Percentiles rank a stretch among this genome's conserved stretches.
Evolutionary conservation across 257 asterid species (phyloP).

Genomic region (Capsicum chinense): DNA sequence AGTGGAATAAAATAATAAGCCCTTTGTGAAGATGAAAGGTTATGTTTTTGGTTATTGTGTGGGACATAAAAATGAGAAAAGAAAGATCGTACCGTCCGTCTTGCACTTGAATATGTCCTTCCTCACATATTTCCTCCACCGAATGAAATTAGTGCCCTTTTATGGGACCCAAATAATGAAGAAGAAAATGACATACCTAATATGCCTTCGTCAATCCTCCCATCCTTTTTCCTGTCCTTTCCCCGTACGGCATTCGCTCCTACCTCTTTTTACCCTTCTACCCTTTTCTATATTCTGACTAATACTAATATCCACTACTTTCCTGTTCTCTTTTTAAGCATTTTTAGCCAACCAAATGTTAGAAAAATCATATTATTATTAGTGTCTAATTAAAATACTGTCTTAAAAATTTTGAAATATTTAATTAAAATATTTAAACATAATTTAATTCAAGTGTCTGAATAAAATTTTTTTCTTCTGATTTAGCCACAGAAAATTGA

Average conservation of each 20-base stretch:
- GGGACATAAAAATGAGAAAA: neutral
- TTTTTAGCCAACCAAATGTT: too few relatives aligned
- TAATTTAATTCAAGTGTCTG: too few relatives aligned
- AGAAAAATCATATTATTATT: too few relatives aligned
- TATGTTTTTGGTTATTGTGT: neutral
- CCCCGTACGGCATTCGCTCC: conserved; percentile 50
- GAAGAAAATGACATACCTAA: conserved; percentile 39
- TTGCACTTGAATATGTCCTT: conserved; percentile 63
- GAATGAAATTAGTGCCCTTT: conserved; percentile 38
- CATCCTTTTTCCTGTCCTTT: conserved; percentile 52
- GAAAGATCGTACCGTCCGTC: conserved; percentile 66
- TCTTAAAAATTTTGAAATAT: too few relatives aligned
- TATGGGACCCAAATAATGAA: neutral
- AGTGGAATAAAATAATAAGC: neutral
- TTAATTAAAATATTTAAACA: too few relatives aligned
- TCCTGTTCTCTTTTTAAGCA: too few relatives aligned
- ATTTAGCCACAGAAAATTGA: too few relatives aligned
- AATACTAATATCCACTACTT: too few relatives aligned
- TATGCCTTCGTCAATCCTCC: conserved; percentile 45
- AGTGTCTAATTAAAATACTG: too few relatives aligned
- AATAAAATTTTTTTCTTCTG: too few relatives aligned
- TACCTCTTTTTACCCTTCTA: neutral
- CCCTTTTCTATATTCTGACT: neutral
- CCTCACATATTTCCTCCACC: conserved; percentile 89
- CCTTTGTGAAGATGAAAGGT: neutral